These are phyloP conservation scores for Cynanchum wilfordii DNA, from an alignment of 257 asterid genomes.

Conservation along the genomic window DNA sequence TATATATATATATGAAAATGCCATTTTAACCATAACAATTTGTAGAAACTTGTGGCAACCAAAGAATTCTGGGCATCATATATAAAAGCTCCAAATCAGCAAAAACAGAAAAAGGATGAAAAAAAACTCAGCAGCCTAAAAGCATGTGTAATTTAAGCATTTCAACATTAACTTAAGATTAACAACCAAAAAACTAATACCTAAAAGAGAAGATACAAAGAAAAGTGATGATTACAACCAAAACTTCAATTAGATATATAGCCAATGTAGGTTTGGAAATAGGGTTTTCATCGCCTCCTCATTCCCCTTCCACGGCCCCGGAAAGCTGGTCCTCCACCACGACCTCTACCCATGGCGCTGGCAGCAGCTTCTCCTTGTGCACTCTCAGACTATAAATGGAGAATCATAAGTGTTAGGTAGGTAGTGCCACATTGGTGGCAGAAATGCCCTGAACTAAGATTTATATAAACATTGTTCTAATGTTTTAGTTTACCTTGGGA, in stretches of 20 bases:
- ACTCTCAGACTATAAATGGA: conserved; percentile 74
- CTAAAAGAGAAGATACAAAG: neutral
- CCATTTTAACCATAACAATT: neutral
- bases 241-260: conserved; percentile 16
- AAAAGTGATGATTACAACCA: conserved; percentile 8
- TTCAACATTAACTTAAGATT: neutral
- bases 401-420: neutral
- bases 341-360: conserved; percentile 76
- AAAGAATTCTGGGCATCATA: neutral
- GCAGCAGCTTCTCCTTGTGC: conserved; percentile 99
- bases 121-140: neutral
- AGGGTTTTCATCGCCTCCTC: conserved; percentile 55
- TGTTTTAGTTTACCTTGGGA: conserved; percentile 55
- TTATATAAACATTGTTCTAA: neutral
- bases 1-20: too few species aligned
- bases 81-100: neutral
- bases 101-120: neutral
- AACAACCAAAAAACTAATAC: neutral
- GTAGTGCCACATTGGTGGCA: neutral
- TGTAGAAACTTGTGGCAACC: neutral
- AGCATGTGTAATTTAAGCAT: neutral
- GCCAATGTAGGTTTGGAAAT: neutral
- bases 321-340: conserved; percentile 47
- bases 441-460: too few species aligned
- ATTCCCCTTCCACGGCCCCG: conserved; percentile 91